Conservation (phyloP, 495 filamentous ascomycete species). For the Penicillium macrosclerotiorum region DNA sequence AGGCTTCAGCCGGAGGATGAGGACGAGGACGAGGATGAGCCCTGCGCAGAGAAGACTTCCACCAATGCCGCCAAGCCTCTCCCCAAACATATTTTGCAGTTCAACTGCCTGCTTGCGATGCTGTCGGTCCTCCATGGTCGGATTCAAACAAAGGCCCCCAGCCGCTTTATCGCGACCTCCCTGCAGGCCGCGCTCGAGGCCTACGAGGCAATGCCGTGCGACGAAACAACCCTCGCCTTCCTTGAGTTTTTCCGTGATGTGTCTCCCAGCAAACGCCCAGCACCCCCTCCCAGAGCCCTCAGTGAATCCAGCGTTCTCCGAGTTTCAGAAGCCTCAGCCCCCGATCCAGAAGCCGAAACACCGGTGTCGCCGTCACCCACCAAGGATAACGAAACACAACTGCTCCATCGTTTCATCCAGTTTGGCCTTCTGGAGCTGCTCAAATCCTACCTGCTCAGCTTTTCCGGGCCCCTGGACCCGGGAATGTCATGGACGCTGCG, state of each 20-base stretch:
- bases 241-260: slow-evolving; percentile 74
- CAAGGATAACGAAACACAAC: slow-evolving; percentile 51
- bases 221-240: slow-evolving; percentile 69
- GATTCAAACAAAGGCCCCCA: slow-evolving; percentile 87
- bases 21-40: slow-evolving; percentile 47
- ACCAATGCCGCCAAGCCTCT: slow-evolving; percentile 8
- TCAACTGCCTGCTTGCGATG: slow-evolving; percentile 75
- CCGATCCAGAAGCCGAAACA: slow-evolving; percentile 76
- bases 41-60: slow-evolving; percentile 43
- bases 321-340: slow-evolving; percentile 54
- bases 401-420: slow-evolving; percentile 72
- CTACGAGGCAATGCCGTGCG: slow-evolving; percentile 56
- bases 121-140: slow-evolving; percentile 81
- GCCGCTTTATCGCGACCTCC: slow-evolving; percentile 87
- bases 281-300: slow-evolving; percentile 67
- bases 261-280: slow-evolving; percentile 69
- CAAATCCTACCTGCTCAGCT: slow-evolving; percentile 69
- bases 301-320: slow-evolving; percentile 46
- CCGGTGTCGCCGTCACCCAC: slow-evolving; percentile 48
- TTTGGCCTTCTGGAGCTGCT: slow-evolving; percentile 83
- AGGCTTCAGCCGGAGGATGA: slow-evolving; percentile 54
- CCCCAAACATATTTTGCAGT: slow-evolving; percentile 49
- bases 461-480: slow-evolving; percentile 54
- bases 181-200: slow-evolving; percentile 71
- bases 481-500: slow-evolving; percentile 76